These are phyloP conservation scores for Aureobasidium sp. DNA, from an alignment of 2,329 filamentous ascomycete species.

Conservation along the genomic window DNA sequence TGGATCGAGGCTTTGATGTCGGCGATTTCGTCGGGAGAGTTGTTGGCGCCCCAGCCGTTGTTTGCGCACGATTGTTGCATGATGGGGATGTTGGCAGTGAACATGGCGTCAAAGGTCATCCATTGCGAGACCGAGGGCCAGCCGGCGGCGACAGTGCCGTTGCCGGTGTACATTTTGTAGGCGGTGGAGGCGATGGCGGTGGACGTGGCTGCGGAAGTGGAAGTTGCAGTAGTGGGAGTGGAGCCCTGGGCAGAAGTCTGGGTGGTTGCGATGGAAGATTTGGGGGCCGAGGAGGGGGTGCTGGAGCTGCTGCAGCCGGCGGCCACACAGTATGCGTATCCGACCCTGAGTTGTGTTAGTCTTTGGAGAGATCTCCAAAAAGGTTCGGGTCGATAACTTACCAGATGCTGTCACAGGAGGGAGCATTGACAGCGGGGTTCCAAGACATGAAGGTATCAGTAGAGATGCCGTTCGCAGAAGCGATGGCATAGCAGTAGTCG, in stretches of 20 bases:
- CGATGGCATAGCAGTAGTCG: conserved; percentile 23
- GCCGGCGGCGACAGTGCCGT: conserved; percentile 30
- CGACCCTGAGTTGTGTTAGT: conserved; percentile 8
- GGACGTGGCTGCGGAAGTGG: neutral
- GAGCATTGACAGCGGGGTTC: conserved; percentile 23
- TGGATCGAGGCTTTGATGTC: conserved; percentile 34
- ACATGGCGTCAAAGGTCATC: conserved; percentile 32
- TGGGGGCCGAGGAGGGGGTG: neutral
- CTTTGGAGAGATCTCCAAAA: no score
- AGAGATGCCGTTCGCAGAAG: conserved; percentile 18
- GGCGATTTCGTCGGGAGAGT: conserved; percentile 32
- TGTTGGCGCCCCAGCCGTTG: conserved; percentile 29
- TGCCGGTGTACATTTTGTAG: conserved; percentile 28
- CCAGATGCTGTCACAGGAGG: conserved; percentile 21
- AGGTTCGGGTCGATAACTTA: neutral
- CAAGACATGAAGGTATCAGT: conserved; percentile 23
- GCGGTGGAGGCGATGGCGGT: conserved; percentile 7
- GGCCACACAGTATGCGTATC: conserved; percentile 24
- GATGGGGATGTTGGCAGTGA: conserved; percentile 28
- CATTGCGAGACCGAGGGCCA: conserved; percentile 33
- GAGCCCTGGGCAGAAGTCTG: neutral
- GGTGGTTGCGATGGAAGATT: neutral
- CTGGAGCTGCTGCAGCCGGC: conserved; percentile 17
- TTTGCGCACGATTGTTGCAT: conserved; percentile 33
- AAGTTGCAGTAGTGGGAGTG: neutral